Evolutionary conservation across 2,329 filamentous ascomycete genomes (phyloP).

Genomic region (Thermomyces lanuginosus): DNA sequence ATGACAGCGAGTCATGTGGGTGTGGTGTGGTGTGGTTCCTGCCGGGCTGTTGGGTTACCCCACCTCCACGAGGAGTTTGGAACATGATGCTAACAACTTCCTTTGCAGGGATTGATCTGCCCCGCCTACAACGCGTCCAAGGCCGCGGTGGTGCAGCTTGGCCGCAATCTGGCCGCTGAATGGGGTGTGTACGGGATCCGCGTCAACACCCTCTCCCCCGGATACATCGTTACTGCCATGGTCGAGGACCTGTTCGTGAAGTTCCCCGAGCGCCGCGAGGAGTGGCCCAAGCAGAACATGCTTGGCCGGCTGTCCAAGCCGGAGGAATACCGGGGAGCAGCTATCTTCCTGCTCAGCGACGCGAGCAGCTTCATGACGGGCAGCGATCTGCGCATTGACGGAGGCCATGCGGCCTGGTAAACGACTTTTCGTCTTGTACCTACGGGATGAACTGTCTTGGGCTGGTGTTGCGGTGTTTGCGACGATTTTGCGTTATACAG

Average conservation of each 20-base stretch:
- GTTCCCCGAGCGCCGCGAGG: constrained; percentile 63
- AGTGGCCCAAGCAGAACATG: constrained; percentile 80
- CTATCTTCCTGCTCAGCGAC: constrained; percentile 32
- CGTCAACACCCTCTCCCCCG: constrained; percentile 33
- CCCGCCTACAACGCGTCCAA: constrained; percentile 35
- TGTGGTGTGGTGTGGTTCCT: too few species aligned
- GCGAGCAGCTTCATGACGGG: constrained; percentile 41
- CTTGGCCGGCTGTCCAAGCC: constrained; percentile 51
- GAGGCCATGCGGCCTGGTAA: constrained; percentile 39
- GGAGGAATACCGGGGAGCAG: constrained; percentile 48
- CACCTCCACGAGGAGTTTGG: too few species aligned
- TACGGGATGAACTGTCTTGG: too few species aligned
- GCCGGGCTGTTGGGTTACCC: too few species aligned
- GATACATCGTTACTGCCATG: constrained; percentile 33
- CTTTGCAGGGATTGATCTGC: constrained; percentile 32
- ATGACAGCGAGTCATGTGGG: too few species aligned
- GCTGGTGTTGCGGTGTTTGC: too few species aligned
- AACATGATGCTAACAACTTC: too few species aligned
- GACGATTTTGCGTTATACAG: too few species aligned
- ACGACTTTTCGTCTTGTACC: too few species aligned
- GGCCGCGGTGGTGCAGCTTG: constrained; percentile 32
- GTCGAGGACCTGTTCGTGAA: constrained; percentile 31
- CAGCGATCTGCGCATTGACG: constrained; percentile 38
- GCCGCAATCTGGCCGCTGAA: constrained; percentile 32
- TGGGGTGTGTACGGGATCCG: constrained; percentile 34